Conservation (phyloP, 495 filamentous ascomycete genomes). For the Neurospora sp. region DNA sequence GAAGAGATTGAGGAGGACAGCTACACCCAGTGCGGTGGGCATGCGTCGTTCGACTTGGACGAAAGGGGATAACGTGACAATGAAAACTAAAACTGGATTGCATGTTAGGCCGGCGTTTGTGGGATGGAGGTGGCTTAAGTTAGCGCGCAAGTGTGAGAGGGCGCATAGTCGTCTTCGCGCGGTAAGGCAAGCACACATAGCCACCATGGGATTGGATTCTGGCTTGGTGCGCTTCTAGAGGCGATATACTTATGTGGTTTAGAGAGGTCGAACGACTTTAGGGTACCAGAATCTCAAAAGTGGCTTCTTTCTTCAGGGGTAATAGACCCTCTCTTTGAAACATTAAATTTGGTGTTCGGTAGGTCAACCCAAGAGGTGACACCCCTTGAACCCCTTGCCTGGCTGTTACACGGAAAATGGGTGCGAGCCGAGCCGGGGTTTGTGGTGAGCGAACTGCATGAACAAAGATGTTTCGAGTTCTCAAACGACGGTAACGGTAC, state of each 20-base stretch:
- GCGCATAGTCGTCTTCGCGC: background rate
- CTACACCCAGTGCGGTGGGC: background rate
- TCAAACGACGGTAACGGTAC: background rate
- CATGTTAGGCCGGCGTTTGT: background rate
- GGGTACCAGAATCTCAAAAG: background rate
- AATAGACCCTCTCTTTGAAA: background rate
- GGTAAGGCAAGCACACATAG: background rate
- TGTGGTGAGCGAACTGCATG: background rate
- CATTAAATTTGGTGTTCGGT: background rate
- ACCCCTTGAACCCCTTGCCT: background rate
- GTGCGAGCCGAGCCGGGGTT: background rate
- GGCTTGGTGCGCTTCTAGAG: background rate
- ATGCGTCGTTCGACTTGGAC: background rate
- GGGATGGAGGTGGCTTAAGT: background rate
- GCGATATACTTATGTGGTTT: background rate
- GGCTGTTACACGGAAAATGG: background rate
- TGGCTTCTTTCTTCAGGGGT: background rate
- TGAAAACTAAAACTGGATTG: background rate
- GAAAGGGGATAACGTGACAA: background rate
- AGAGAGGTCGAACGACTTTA: background rate
- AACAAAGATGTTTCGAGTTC: background rate
- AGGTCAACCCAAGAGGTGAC: background rate
- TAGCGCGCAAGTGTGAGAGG: background rate
- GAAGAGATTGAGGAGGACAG: background rate
- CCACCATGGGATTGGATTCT: background rate